These are phyloP conservation scores for Chalaropsis thielavioides DNA, from an alignment of 2,329 filamentous ascomycete genomes.

Conservation along the genomic window DNA sequence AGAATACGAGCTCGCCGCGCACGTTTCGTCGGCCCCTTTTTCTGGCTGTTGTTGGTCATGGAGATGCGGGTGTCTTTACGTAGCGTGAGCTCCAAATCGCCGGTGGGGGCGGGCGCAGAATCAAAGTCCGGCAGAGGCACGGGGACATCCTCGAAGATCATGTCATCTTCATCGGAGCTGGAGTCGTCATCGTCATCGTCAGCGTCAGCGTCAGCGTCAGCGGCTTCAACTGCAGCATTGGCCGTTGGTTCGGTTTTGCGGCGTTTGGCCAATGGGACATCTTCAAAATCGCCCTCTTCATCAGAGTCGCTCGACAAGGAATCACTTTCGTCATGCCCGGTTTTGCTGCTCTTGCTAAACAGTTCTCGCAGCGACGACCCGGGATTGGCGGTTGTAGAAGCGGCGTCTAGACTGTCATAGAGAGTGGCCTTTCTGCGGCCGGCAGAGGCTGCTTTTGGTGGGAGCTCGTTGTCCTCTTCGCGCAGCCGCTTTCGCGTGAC, in stretches of 20 bases:
- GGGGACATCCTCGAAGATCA: conserved; percentile 47
- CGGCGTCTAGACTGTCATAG: conserved; percentile 47
- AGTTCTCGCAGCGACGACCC: conserved; percentile 32
- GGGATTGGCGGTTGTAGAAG: conserved; percentile 23
- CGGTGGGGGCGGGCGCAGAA: conserved; percentile 37
- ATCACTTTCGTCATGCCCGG: neutral
- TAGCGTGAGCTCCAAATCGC: conserved; percentile 62
- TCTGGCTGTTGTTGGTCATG: conserved; percentile 47
- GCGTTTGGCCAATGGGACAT: conserved; percentile 30
- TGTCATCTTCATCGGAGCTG: conserved; percentile 45
- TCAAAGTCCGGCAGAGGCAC: conserved; percentile 27
- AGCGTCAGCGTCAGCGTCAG: conserved; percentile 19
- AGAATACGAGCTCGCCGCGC: conserved; percentile 63
- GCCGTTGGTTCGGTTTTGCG: neutral
- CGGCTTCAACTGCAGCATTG: neutral
- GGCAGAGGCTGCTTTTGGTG: conserved; percentile 14
- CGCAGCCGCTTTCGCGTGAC: conserved; percentile 52
- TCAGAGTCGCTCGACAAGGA: conserved; percentile 35
- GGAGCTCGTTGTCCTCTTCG: conserved; percentile 19
- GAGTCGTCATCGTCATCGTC: conserved; percentile 26
- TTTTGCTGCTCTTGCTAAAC: conserved; percentile 12
- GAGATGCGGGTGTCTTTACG: conserved; percentile 44
- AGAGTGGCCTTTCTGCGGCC: conserved; percentile 39
- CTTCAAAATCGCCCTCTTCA: conserved; percentile 28
- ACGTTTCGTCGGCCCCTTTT: conserved; percentile 74